Percentiles rank a stretch among this genome's conserved stretches.
phyloP scores from a whole-genome alignment of 495 filamentous ascomycete species.

The Wilcoxina mikolae region DNA sequence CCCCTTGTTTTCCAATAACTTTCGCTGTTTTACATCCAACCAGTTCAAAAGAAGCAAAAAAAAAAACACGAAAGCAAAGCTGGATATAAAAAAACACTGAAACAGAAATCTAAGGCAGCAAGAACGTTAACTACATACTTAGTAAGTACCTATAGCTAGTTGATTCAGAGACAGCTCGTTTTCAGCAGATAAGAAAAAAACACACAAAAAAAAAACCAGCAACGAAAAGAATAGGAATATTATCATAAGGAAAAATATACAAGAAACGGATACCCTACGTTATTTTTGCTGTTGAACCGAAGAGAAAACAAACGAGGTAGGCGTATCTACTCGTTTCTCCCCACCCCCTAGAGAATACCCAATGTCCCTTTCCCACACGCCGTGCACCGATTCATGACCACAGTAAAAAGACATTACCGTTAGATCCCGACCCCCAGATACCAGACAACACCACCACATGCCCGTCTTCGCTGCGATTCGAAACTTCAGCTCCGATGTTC shows the following conservation, averaged over 20 bases:
- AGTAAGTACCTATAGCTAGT: neutral
- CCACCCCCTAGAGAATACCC: neutral
- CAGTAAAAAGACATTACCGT: slow-evolving; percentile 4
- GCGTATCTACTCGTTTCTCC: neutral
- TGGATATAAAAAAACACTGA: neutral
- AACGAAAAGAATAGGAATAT: neutral
- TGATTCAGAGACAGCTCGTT: neutral
- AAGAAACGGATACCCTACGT: slow-evolving; percentile 2
- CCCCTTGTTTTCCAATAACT: too few species aligned
- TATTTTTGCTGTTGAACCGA: slow-evolving; percentile 1
- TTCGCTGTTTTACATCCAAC: neutral
- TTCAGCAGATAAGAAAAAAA: neutral
- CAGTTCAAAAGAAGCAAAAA: neutral
- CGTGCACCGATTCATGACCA: slow-evolving; percentile 1
- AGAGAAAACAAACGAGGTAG: slow-evolving; percentile 1
- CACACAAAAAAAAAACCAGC: neutral
- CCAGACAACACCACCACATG: neutral
- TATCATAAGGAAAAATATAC: slow-evolving; percentile 1
- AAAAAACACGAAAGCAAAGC: neutral
- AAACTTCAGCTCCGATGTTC: too few species aligned
- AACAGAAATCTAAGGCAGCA: neutral
- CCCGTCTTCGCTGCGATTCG: neutral
- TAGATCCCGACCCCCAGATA: neutral
- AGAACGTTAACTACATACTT: too few species aligned
- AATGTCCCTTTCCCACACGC: neutral